Evolutionary conservation across 2,329 filamentous ascomycete species (phyloP), one percentile per base, ranked within the genome.

Genomic region (Rhynchosporium agropyri): DNA sequence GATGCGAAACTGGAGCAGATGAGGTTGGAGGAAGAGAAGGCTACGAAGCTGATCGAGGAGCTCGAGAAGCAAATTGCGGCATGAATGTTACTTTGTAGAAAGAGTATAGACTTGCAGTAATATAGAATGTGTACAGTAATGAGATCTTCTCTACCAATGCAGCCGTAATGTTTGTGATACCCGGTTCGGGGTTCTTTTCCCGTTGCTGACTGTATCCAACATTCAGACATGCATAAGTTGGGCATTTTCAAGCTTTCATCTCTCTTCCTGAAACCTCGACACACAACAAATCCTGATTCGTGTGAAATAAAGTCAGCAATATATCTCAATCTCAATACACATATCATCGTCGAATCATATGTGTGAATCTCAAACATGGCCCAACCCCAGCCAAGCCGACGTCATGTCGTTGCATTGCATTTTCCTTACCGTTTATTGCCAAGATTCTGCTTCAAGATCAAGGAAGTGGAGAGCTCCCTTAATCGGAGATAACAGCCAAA

Each of bases 11-110:
- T 73, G 58, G 77, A 78, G 62, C 77, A 68, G 68, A 77, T 70
- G 81, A 81, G 76, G 77, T 76, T 76, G 10, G 81, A 83, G 67
- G 81, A 81, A 68, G 84, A 86, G 74, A 76, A 75, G 71, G 81
- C 80, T 75, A 75, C 79, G 20, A 72, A 80, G 40, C 81, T 83
- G 65, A 82, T 75, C 48, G 83, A 78, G 48, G 84, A 83, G 74
- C 83, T 87, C 70, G 85, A 88, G 79, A 78, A 79, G 67, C 82
- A 83, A 75, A 73, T 87, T 28, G 79, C 80, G 69, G 83, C 82
- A 75, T 57, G n/a, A 60, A 50, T 42, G 10, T 45, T 40, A 55
- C 28, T 65, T 49, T 65, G 54, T 49, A 62, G 51, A 62, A 49
- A 45, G 9, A 36, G 28, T 29, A 67, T 65, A 67, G 65, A 67